Percentiles rank a stretch among this genome's conserved stretches.
These are phyloP conservation scores for Cocos nucifera DNA, from an alignment of 176 grass and related monocot genomes.

Conservation along the genomic window DNA sequence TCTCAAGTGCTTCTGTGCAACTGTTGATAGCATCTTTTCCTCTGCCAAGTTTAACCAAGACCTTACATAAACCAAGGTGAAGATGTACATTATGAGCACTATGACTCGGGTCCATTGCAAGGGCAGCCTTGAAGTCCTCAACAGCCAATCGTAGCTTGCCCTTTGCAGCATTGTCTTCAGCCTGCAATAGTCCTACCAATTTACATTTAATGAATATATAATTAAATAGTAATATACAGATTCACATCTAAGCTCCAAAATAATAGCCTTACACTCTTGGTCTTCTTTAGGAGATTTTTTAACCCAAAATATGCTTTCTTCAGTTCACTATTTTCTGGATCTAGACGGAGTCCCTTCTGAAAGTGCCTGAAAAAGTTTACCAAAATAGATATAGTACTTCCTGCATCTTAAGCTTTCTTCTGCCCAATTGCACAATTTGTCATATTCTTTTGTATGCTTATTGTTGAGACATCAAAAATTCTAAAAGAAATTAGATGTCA, in stretches of 20 bases:
- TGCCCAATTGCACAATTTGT: too few relatives aligned
- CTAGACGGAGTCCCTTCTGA: slow-evolving; percentile 82
- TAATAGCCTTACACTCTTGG: slow-evolving; percentile 58
- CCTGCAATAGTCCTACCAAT: slow-evolving; percentile 36
- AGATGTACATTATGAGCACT: slow-evolving; percentile 67
- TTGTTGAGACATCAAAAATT: too few relatives aligned
- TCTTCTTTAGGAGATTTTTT: slow-evolving; percentile 96
- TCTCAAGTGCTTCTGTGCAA: slow-evolving; percentile 74
- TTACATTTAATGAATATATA: slow-evolving; percentile 2
- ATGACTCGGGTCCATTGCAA: slow-evolving; percentile 81
- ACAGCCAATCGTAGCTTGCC: slow-evolving; percentile 75
- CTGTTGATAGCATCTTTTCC: slow-evolving; percentile 77
- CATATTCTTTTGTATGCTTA: too few relatives aligned
- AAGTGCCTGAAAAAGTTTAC: slow-evolving; percentile 52
- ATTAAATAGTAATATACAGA: background rate
- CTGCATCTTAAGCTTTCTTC: too few relatives aligned
- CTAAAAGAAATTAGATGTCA: too few relatives aligned
- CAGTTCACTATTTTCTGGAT: slow-evolving; percentile 83
- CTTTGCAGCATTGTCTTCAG: slow-evolving; percentile 83
- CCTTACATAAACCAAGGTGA: slow-evolving; percentile 85
- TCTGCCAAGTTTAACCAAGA: slow-evolving; percentile 96
- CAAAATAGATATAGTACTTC: too few relatives aligned
- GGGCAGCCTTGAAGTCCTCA: slow-evolving; percentile 89
- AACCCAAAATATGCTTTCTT: slow-evolving; percentile 97
- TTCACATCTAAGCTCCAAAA: background rate